These are phyloP conservation scores for Chaetomium sp. DNA, from an alignment of 2,329 filamentous ascomycete species.

Conservation along the genomic window DNA sequence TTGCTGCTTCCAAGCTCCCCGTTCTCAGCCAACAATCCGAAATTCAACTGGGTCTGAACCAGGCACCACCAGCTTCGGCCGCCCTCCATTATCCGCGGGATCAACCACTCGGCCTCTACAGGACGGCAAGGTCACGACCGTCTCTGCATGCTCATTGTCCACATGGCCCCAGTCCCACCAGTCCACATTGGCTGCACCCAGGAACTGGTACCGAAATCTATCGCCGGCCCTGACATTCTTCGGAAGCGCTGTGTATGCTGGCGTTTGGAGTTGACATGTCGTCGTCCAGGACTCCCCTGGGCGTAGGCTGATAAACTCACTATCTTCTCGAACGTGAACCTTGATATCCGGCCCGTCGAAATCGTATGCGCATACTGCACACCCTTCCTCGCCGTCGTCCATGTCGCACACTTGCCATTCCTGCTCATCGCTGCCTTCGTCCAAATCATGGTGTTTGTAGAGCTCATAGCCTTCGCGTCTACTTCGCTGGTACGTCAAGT, in stretches of 20 bases:
- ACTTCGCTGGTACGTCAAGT: not conserved
- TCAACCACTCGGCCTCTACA: not conserved
- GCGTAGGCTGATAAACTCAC: not conserved
- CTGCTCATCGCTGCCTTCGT: not conserved
- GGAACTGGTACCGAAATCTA: not conserved
- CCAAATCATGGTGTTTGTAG: not conserved
- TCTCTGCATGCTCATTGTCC: slow-evolving; percentile 3
- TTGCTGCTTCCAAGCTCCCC: not conserved
- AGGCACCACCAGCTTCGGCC: slow-evolving; percentile 1
- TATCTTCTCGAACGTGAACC: not conserved
- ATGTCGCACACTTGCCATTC: not conserved
- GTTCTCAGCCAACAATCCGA: not conserved
- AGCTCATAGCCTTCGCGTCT: not conserved
- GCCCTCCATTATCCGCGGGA: not conserved
- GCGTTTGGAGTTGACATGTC: not conserved
- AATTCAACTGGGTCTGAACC: not conserved
- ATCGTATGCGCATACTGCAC: not conserved
- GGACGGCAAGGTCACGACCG: not conserved
- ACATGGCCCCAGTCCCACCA: slow-evolving; percentile 10
- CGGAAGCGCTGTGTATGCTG: not conserved
- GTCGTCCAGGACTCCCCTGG: slow-evolving; percentile 1
- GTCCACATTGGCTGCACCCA: not conserved
- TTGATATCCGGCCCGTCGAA: slow-evolving; percentile 1
- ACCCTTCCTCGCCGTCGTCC: not conserved
- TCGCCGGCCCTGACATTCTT: not conserved